Evolutionary conservation across 176 grass and related monocot species (phyloP), one percentile per base, ranked within the genome.

Genomic region (Tuctoria greenei): DNA sequence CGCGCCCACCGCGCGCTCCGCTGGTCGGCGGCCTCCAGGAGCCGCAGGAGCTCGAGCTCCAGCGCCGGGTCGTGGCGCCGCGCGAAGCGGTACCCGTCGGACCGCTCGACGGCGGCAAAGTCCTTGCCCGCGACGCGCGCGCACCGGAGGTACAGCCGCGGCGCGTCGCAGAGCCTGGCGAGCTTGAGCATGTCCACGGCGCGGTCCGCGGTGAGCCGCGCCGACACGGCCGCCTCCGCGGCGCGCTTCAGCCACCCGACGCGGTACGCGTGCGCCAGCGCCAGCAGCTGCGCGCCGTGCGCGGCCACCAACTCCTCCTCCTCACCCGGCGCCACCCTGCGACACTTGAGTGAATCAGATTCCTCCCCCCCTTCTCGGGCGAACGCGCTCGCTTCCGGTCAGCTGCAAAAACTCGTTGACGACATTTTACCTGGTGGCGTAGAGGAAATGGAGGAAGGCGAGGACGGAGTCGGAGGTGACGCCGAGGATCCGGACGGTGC

Each of bases 131-230:
- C 89, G 20, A 94, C 71, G 69, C 83, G 81, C 79, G 93, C 76
- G 85, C 95, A 92, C 50, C 59, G 69, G 64, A 79, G 82, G 73
- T 82, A 69, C 68, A 99, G 87, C 59, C 66, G 43, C 39, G 91
- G 95, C 67, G 91, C 86, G 72, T 99, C 89, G 86, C 91, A 99
- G 20, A 99, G 79, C 82, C 61, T 76, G 0, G 95, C 87, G 28
- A 98, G 69, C 78, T 98, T 95, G 8, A 98, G 71, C 89, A 75
- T 82, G 79, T 98, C 95, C 4, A 99, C 81, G 36, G 68, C 89
- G 81, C 16, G 56, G 38, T 66, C 80, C 16, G 87, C 72, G 4
- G 79, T 82, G 52, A 95, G 86, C 39, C 87, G 71, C 67, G 86
- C 85, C n/a, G 82, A 57, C 43, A 88, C 59, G 49, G 78, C 66